Evolutionary conservation across 306 rosid species (phyloP).

Genomic region (Malus sylvestris): DNA sequence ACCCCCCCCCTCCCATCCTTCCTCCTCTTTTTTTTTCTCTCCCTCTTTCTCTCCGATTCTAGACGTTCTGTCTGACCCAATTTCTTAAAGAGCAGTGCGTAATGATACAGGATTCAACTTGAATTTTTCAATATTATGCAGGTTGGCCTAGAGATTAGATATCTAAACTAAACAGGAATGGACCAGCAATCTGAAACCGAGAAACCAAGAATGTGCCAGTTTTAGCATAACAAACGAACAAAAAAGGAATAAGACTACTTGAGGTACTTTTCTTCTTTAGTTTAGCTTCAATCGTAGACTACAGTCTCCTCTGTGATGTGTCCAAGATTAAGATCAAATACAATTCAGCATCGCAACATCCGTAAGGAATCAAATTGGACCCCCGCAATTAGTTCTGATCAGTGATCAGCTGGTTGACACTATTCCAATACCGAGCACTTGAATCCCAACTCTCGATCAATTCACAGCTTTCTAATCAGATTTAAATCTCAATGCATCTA

Average conservation of each 20-base stretch:
- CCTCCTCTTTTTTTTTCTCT: background rate
- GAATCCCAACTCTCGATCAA: background rate
- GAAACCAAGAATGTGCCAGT: background rate
- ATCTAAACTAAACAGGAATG: background rate
- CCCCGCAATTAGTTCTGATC: background rate
- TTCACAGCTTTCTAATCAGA: background rate
- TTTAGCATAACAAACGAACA: background rate
- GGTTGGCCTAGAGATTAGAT: background rate
- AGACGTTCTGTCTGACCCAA: background rate
- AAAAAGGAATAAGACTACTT: background rate
- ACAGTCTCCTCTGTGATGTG: background rate
- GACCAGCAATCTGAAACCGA: background rate
- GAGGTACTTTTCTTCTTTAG: background rate
- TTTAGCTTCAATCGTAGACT: background rate
- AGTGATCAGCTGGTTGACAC: background rate
- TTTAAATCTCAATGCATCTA: background rate
- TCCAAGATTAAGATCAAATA: background rate
- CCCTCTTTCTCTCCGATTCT: background rate
- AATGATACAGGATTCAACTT: background rate
- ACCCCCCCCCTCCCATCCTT: background rate
- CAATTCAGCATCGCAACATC: background rate
- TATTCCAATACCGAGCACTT: background rate
- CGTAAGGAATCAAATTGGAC: background rate
- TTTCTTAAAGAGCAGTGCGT: background rate
- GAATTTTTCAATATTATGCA: background rate